A percentile compares a stretch with the other conserved stretches of the same genome.
phyloP scores from a whole-genome alignment of 192 early-diverging fungal species.

The Backusella morwellensis region DNA sequence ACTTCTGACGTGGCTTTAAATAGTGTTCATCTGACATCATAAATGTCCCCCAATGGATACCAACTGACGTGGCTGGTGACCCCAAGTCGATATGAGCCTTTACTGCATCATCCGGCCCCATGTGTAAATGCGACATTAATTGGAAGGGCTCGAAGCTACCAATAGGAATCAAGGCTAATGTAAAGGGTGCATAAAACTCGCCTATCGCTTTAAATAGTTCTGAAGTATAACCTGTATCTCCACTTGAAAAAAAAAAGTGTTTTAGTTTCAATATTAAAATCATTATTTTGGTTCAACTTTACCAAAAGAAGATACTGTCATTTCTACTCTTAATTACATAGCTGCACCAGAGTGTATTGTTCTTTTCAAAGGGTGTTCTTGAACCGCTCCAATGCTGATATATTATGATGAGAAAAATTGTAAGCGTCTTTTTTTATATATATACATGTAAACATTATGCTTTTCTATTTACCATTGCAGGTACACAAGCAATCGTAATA shows the following conservation, averaged over 20 bases:
- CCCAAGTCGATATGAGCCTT: slow-evolving; percentile 45
- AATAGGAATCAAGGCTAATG: slow-evolving; percentile 54
- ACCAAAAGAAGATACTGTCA: slow-evolving; percentile 50
- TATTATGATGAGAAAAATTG: background rate
- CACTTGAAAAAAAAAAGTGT: slow-evolving; percentile 12
- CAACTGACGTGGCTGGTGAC: slow-evolving; percentile 40
- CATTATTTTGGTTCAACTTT: background rate
- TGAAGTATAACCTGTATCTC: slow-evolving; percentile 53
- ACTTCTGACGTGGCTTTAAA: slow-evolving; percentile 41
- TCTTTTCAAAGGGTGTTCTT: slow-evolving; percentile 31
- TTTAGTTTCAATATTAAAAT: background rate
- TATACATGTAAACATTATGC: background rate
- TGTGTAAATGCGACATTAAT: slow-evolving; percentile 53
- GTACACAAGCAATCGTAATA: slow-evolving; percentile 38
- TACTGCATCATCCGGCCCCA: slow-evolving; percentile 52
- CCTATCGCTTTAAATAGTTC: slow-evolving; percentile 53
- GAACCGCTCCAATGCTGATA: slow-evolving; percentile 34
- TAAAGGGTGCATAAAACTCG: slow-evolving; percentile 45
- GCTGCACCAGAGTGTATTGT: slow-evolving; percentile 41
- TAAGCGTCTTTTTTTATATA: background rate
- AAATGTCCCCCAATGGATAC: slow-evolving; percentile 63
- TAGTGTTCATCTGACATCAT: slow-evolving; percentile 64
- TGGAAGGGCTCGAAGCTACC: slow-evolving; percentile 50
- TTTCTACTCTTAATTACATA: slow-evolving; percentile 44
- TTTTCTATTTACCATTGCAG: slow-evolving; percentile 30